Base-by-base conservation (phyloP, 495 filamentous ascomycete species). In the Echria macrotheca region DNA sequence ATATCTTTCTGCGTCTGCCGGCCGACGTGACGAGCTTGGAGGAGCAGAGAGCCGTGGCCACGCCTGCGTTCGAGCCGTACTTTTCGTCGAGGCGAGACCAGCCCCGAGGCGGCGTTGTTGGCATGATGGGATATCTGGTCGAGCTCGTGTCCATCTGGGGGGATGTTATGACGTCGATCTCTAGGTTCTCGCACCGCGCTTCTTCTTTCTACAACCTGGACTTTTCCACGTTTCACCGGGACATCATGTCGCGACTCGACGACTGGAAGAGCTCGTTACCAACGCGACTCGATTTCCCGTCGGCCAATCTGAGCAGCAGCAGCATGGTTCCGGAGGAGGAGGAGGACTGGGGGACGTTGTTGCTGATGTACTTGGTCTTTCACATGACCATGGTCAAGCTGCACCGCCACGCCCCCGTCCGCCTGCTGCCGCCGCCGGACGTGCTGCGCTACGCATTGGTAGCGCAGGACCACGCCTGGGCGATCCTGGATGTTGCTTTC, bases 81-180 rank as follows among this genome's bases (percentile, higher is more conserved):
- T 58, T 60, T 17, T 57, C 69, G 9, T 44, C 55, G 2, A n/a
- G n/a, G n/a, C 37, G 56, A 2, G 49, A 49, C 28, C 46, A 61
- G 10, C 24, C 46, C 21, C 41, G 47, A 2, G 19, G 14, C 4
- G 50, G 49, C 0, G 50, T 77, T 15, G 50, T 77, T 15, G 80
- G 79, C 28, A 56, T 73, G 4, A 81, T 85, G 76, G 80, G 76
- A 1, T 78, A 78, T 50, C 56, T 84, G 25, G 73, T 81, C 23
- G 69, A 82, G 24, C 69, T 86, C 15, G 68, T 80, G 19, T 71
- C 79, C 2, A 74, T 86, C 17, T 86, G 77, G 80, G 77, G 79
- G 1, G 79, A 86, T 25, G 75, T 85, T 2, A 78, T 78, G 55
- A 67, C 75, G 5, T 69, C 78, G 42, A 74, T 77, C 23, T 78